Evolutionary conservation across 768 basidiomycete species (phyloP).

Genomic region (Sarcodon sp.): DNA sequence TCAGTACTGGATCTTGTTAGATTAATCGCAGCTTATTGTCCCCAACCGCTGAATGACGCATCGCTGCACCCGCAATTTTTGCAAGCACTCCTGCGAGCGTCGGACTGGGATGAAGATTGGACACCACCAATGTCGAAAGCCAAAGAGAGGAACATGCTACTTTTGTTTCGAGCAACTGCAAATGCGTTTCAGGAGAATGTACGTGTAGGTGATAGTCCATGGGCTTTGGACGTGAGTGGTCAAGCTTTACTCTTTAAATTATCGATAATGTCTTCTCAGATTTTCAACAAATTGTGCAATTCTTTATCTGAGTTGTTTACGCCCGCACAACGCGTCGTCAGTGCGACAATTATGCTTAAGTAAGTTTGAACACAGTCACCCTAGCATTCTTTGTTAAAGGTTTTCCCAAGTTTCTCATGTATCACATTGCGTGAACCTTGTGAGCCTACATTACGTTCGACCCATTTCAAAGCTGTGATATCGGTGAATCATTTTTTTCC

Average conservation of each 20-base stretch:
- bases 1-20: constrained; percentile 81
- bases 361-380: constrained; percentile 24
- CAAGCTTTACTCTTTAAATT: not conserved
- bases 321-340: constrained; percentile 62
- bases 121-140: constrained; percentile 46
- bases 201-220: constrained; percentile 26
- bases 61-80: constrained; percentile 39
- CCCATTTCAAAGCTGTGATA: constrained; percentile 30
- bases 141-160: constrained; percentile 74
- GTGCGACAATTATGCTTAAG: constrained; percentile 85
- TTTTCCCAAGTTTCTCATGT: constrained; percentile 47
- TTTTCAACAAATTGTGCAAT: constrained; percentile 39
- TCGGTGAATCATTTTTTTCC: constrained; percentile 22
- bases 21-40: constrained; percentile 53
- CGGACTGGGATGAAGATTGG: constrained; percentile 53
- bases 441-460: constrained; percentile 22
- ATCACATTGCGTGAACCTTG: constrained; percentile 31
- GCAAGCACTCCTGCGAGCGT: constrained; percentile 48
- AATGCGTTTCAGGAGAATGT: constrained; percentile 62
- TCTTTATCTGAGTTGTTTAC: constrained; percentile 41
- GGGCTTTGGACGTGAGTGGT: constrained; percentile 37
- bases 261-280: constrained; percentile 21
- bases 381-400: constrained; percentile 4
- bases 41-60: constrained; percentile 29
- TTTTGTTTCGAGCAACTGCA: constrained; percentile 67